Conservation (phyloP, 345 rosid species). For the Hibiscus syriacus region DNA sequence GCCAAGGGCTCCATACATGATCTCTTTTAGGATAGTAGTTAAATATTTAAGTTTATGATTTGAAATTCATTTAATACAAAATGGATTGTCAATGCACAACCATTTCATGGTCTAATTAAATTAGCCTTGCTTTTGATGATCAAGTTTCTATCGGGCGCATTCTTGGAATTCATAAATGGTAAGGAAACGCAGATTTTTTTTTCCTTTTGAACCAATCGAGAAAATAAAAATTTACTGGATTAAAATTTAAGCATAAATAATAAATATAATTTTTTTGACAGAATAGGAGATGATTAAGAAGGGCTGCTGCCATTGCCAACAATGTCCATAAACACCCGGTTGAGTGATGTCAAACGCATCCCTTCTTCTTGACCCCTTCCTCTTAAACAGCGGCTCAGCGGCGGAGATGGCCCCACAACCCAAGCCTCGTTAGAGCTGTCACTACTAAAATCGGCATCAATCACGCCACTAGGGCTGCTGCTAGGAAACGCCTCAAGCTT, state of each 20-base stretch:
- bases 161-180: no score
- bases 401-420: constrained; percentile 16
- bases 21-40: no score
- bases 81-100: no score
- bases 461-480: constrained; percentile 60
- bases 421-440: constrained; percentile 45
- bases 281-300: constrained; percentile 25
- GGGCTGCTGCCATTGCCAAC: constrained; percentile 38
- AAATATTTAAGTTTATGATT: no score
- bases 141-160: no score
- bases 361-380: constrained; percentile 32
- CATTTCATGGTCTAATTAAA: no score
- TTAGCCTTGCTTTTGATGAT: no score
- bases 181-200: no score
- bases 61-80: no score
- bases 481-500: constrained; percentile 32
- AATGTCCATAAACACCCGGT: constrained; percentile 31
- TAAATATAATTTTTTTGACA: constrained; percentile 10
- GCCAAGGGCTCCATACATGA: no score
- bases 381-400: constrained; percentile 36
- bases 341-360: constrained; percentile 19
- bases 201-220: no score
- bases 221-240: not conserved
- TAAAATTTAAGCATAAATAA: not conserved
- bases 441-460: constrained; percentile 45